Conservation (phyloP, 441 rosid species). For the Gossypium schwendimanii region DNA sequence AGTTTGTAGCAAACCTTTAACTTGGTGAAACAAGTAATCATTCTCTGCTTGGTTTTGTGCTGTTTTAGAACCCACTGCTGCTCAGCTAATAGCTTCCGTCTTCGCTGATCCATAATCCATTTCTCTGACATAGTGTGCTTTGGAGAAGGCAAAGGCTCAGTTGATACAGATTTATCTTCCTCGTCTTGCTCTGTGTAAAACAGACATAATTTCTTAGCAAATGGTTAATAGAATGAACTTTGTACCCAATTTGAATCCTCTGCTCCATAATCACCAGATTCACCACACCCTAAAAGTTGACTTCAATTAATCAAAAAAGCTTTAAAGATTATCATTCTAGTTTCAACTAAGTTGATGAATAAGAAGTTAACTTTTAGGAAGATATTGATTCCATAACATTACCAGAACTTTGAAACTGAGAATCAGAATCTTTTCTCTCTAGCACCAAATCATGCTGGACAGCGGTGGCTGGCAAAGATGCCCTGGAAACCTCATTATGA, state of each 20-base stretch:
- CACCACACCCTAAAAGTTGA: neutral
- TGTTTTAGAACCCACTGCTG: constrained; percentile 57
- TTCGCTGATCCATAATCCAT: constrained; percentile 72
- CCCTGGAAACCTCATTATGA: constrained; percentile 37
- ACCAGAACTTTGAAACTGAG: constrained; percentile 34
- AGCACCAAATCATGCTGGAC: constrained; percentile 30
- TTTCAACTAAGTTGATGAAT: constrained; percentile 1
- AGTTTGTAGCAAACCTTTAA: constrained; percentile 51
- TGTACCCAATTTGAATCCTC: constrained; percentile 18
- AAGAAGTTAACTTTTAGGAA: neutral
- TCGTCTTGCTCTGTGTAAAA: constrained; percentile 46
- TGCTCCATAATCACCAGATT: neutral
- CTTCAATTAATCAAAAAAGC: neutral
- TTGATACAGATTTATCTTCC: constrained; percentile 41
- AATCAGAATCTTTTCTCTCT: constrained; percentile 30
- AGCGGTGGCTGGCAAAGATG: constrained; percentile 26
- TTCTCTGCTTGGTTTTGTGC: constrained; percentile 58
- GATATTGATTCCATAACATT: neutral
- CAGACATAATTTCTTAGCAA: constrained; percentile 20
- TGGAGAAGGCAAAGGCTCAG: constrained; percentile 46
- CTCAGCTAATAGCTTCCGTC: constrained; percentile 44
- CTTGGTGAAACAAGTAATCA: constrained; percentile 49
- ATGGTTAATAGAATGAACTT: constrained; percentile 20
- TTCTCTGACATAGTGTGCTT: constrained; percentile 78
- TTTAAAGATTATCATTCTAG: neutral